Evolutionary conservation across 2,329 filamentous ascomycete genomes (phyloP), one percentile per base, ranked within the genome.

Genomic region (Xenosphaeropsis pyriputrescens): DNA sequence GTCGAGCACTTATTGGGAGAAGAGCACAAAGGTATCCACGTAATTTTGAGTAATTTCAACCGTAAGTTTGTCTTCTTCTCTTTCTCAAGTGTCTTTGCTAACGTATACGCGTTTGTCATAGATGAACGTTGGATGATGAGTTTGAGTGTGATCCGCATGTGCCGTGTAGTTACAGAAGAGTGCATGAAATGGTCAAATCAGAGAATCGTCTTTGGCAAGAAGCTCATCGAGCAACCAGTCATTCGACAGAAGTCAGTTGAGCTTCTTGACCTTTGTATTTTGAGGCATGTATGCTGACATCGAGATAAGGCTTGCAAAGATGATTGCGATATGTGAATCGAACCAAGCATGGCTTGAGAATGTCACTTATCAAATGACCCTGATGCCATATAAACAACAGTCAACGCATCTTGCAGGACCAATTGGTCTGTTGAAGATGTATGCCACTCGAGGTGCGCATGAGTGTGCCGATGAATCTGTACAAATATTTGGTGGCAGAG

Each of bases 181-280:
- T 89, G 77, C 50, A 63, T 93, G 45, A 91, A 91, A 57, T 94
- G 86, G 85, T 69, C 77, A 22, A 85, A 91, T 62, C 86, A 93
- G 61, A 77, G 85, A 36, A 67, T 86, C 18, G 83, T 93, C 46
- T 91, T 91, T 54, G 75, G 75, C 53, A 89, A 89, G 65, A 77
- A 77, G 18, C 68, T 93, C 31, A 79, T 89, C 46, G 77, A 85
- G 51, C 84, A 93, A 52, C 82, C 85, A 17, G 82, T 85, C 33
- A 88, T 93, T 50, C 71, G 79, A 15, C 77, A 83, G 52, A 93
- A 93, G 75, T 79, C 55, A 53, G 64, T 56, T 17, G 30, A 13
- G 6, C 7, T 12, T 34, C 14, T 11, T n/a, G 18, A 26, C 12
- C 19, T 32, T 15, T 26, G 12, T n/a, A 26, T 18, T 7, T 18